Evolutionary conservation across 2,329 filamentous ascomycete genomes (phyloP).

Genomic region (Chaetomiaceae sp.): DNA sequence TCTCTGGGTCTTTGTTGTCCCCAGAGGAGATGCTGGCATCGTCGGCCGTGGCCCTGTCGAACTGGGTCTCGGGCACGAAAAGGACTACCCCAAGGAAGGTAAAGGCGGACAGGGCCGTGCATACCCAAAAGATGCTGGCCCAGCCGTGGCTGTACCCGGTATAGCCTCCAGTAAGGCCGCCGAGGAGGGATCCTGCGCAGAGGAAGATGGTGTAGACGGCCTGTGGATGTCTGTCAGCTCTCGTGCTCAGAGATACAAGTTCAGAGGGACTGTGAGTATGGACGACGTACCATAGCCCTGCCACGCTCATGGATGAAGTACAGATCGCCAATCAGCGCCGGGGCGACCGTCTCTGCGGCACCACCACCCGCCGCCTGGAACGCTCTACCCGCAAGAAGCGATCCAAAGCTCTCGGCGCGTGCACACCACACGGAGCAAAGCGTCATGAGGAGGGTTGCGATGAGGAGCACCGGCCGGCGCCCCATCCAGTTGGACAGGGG

Average conservation of each 20-base stretch:
- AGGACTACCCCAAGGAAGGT: not conserved
- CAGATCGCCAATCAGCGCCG: slow-evolving; percentile 5
- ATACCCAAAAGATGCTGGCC: slow-evolving; percentile 6
- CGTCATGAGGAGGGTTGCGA: slow-evolving; percentile 9
- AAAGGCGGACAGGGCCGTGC: slow-evolving; percentile 1
- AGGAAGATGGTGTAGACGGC: slow-evolving; percentile 12
- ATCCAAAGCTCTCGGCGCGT: not conserved
- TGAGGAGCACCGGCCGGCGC: slow-evolving; percentile 4
- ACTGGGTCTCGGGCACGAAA: slow-evolving; percentile 6
- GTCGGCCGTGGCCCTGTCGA: not conserved
- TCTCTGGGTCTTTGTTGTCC: not conserved
- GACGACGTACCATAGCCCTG: slow-evolving; percentile 6
- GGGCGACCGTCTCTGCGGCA: slow-evolving; percentile 1
- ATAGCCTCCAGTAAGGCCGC: slow-evolving; percentile 3
- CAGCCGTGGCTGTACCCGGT: slow-evolving; percentile 5
- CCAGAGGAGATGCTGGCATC: not conserved
- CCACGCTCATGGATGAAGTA: slow-evolving; percentile 9
- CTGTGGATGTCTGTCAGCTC: not conserved
- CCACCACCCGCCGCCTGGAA: slow-evolving; percentile 2
- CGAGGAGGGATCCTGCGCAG: not conserved
- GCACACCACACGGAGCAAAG: slow-evolving; percentile 7
- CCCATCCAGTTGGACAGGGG: slow-evolving; percentile 10
- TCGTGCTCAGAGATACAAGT: no score
- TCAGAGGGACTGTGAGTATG: not conserved
- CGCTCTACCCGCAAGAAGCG: not conserved